Evolutionary conservation across 352 stramenopile genomes (phyloP).

Genomic region (Globisporangium irregulare): DNA sequence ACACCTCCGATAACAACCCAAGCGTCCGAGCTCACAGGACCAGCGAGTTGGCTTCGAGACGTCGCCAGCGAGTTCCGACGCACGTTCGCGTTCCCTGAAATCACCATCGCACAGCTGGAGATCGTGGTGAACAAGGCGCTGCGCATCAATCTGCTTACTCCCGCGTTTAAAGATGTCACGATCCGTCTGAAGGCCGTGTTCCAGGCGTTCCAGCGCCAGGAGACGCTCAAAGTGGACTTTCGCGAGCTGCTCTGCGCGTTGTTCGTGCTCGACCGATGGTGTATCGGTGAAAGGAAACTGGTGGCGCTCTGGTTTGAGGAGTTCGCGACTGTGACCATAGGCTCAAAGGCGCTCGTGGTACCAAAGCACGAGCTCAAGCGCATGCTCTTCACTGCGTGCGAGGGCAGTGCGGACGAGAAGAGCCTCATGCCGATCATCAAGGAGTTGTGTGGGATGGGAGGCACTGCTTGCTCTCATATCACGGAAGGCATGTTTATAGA

Average conservation of each 20-base stretch:
- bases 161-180: conserved; percentile 15
- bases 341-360: conserved; percentile 11
- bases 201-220: conserved; percentile 30
- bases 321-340: conserved; percentile 27
- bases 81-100: conserved; percentile 20
- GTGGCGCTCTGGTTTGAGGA: conserved; percentile 55
- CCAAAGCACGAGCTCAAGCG: conserved; percentile 24
- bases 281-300: conserved; percentile 38
- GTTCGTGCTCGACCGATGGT: conserved; percentile 50
- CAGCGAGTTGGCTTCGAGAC: conserved; percentile 28
- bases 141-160: conserved; percentile 14
- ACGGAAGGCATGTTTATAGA: conserved; percentile 14
- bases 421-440: conserved; percentile 32
- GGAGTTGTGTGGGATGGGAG: conserved; percentile 12
- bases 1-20: not conserved
- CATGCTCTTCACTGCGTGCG: conserved; percentile 39
- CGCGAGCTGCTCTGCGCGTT: conserved; percentile 46
- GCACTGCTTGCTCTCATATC: conserved; percentile 9
- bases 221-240: conserved; percentile 30
- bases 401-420: conserved; percentile 35
- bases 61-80: conserved; percentile 30
- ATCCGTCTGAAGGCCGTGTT: conserved; percentile 26
- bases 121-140: conserved; percentile 30
- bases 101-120: conserved; percentile 43
- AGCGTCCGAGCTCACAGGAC: not conserved